Evolutionary conservation across 371 early-diverging fungal genomes (phyloP).

Genomic region (Mortierella sp.): DNA sequence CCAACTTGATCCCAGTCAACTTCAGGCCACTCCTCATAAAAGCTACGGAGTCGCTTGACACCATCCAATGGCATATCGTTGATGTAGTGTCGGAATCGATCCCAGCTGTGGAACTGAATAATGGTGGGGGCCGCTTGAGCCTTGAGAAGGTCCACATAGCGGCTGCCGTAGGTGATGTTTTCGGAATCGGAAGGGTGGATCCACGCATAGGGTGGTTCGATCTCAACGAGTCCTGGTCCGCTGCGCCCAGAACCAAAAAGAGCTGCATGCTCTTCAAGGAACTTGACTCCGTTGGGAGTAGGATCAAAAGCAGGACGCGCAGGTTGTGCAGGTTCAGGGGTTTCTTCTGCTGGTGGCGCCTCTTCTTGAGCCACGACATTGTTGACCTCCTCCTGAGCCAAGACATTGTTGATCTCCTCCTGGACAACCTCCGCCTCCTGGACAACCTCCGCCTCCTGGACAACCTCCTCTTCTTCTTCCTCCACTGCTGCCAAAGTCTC

Average conservation of each 20-base stretch:
- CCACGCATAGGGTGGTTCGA: slow-evolving; percentile 22
- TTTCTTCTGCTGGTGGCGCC: background rate
- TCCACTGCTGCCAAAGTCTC: background rate
- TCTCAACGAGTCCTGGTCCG: slow-evolving; percentile 20
- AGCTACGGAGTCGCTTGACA: slow-evolving; percentile 19
- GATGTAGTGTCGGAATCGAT: slow-evolving; percentile 6
- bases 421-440: background rate
- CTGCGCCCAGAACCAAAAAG: slow-evolving; percentile 24
- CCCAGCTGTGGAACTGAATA: slow-evolving; percentile 29
- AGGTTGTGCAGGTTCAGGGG: slow-evolving; percentile 1
- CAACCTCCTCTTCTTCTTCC: background rate
- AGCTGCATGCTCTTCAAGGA: slow-evolving; percentile 16
- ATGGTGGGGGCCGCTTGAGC: slow-evolving; percentile 19
- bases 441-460: background rate
- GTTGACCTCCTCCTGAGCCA: background rate
- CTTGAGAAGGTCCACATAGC: slow-evolving; percentile 25
- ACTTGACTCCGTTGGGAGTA: slow-evolving; percentile 11
- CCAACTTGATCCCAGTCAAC: slow-evolving; percentile 16
- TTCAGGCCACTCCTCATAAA: slow-evolving; percentile 20
- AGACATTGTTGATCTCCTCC: background rate
- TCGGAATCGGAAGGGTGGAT: slow-evolving; percentile 18
- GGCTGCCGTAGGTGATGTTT: background rate
- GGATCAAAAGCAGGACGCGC: slow-evolving; percentile 24
- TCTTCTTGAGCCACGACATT: background rate
- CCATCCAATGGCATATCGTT: slow-evolving; percentile 6